phyloP scores from a whole-genome alignment of 2,329 filamentous ascomycete species.

The Diaporthe eres region DNA sequence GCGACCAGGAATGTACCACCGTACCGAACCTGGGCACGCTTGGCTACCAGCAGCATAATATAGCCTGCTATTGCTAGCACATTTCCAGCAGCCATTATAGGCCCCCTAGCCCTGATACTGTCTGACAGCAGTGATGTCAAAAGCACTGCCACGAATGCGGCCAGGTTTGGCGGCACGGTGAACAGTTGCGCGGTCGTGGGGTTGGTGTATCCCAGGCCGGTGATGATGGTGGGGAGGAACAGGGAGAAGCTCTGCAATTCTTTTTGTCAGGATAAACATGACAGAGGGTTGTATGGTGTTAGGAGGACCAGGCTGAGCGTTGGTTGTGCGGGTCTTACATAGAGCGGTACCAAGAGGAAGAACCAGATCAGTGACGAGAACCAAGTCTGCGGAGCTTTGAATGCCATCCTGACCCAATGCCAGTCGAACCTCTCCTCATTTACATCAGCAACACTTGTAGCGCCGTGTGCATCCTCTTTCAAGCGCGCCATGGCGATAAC shows the following conservation, averaged over 20 bases:
- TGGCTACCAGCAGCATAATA: slow-evolving; percentile 52
- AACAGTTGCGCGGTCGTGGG: slow-evolving; percentile 54
- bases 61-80: slow-evolving; percentile 52
- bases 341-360: slow-evolving; percentile 47
- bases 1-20: slow-evolving; percentile 54
- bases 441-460: slow-evolving; percentile 47
- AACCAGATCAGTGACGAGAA: slow-evolving; percentile 48
- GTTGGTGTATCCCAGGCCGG: slow-evolving; percentile 55
- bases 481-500: slow-evolving; percentile 45
- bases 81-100: slow-evolving; percentile 51
- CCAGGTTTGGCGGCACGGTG: slow-evolving; percentile 54
- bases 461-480: slow-evolving; percentile 46
- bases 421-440: slow-evolving; percentile 56
- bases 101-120: slow-evolving; percentile 48
- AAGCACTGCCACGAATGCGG: slow-evolving; percentile 52
- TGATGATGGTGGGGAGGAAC: slow-evolving; percentile 62
- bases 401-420: slow-evolving; percentile 55
- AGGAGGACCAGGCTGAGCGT: background rate
- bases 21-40: slow-evolving; percentile 51
- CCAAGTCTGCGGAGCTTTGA: slow-evolving; percentile 49
- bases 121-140: slow-evolving; percentile 52
- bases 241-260: slow-evolving; percentile 54
- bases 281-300: background rate
- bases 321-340: slow-evolving; percentile 45
- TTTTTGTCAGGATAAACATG: slow-evolving; percentile 42